phyloP scores from a whole-genome alignment of 208 protist species.

The Leishmania tarentolae region DNA sequence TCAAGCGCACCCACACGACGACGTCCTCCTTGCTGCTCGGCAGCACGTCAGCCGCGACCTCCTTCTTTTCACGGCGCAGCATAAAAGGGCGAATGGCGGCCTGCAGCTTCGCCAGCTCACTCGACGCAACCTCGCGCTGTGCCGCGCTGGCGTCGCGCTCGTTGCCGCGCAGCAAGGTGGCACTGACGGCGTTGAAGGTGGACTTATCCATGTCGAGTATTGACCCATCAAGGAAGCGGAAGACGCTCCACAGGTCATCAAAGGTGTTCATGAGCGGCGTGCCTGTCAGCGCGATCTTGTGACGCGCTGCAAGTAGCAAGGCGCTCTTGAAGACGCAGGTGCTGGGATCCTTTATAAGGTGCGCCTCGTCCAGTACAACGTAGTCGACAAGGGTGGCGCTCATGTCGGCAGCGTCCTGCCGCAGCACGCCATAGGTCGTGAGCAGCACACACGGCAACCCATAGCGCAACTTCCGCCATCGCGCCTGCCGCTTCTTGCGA shows the following conservation, averaged over 20 bases:
- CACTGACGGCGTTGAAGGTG: slow-evolving; percentile 51
- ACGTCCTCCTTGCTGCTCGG: slow-evolving; percentile 62
- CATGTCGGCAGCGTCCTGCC: slow-evolving; percentile 65
- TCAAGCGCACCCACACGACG: slow-evolving; percentile 80
- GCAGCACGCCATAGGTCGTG: slow-evolving; percentile 85
- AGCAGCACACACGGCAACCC: slow-evolving; percentile 62
- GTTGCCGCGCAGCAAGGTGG: slow-evolving; percentile 70
- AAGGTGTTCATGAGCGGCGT: slow-evolving; percentile 89
- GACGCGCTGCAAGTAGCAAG: slow-evolving; percentile 58
- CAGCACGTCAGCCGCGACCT: slow-evolving; percentile 34
- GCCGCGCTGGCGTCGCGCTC: slow-evolving; percentile 67
- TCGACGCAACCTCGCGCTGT: slow-evolving; percentile 36
- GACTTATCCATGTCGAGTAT: slow-evolving; percentile 46
- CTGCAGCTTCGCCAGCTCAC: slow-evolving; percentile 55
- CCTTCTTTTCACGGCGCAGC: slow-evolving; percentile 79
- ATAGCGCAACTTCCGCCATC: slow-evolving; percentile 59
- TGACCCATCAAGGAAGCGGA: slow-evolving; percentile 73
- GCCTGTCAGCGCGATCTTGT: slow-evolving; percentile 84
- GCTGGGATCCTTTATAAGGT: slow-evolving; percentile 75
- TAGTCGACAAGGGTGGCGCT: slow-evolving; percentile 71
- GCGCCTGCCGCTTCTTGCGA: slow-evolving; percentile 48
- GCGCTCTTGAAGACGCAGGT: slow-evolving; percentile 64
- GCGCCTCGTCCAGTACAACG: slow-evolving; percentile 85
- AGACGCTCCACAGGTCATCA: slow-evolving; percentile 86
- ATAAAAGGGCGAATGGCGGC: slow-evolving; percentile 67